Conservation (phyloP, 73 alveolate genomes). For the Tetrahymena thermophila region DNA sequence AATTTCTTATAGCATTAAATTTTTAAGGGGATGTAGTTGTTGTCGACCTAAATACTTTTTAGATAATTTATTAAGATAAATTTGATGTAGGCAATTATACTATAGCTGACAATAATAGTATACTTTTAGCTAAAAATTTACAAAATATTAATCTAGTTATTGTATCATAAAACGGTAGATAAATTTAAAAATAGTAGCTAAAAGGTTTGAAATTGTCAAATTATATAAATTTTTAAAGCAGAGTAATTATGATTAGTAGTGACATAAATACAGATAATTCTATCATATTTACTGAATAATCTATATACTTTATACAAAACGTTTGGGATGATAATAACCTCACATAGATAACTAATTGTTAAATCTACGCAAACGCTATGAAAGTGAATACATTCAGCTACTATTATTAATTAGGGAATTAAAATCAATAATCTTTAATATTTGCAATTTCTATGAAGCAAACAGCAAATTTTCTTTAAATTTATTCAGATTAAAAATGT, state of each 20-base stretch:
- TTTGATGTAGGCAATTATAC: background rate
- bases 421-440: background rate
- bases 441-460: background rate
- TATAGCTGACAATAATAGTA: background rate
- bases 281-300: background rate
- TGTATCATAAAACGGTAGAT: background rate
- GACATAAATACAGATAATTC: background rate
- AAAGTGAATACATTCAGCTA: background rate
- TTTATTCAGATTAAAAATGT: background rate
- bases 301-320: background rate
- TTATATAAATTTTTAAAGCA: background rate
- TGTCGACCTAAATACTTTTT: background rate
- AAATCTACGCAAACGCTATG: background rate
- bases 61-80: background rate
- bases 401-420: background rate
- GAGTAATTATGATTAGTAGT: background rate
- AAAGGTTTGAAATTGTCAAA: background rate
- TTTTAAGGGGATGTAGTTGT: background rate
- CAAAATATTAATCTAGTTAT: background rate
- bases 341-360: background rate
- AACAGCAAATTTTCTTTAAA: background rate
- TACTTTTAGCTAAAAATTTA: background rate
- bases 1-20: background rate
- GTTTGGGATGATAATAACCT: background rate
- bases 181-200: background rate